Evolutionary conservation across 1,284 basidiomycete genomes (phyloP).

Genomic region (Cystobasidium sp.): DNA sequence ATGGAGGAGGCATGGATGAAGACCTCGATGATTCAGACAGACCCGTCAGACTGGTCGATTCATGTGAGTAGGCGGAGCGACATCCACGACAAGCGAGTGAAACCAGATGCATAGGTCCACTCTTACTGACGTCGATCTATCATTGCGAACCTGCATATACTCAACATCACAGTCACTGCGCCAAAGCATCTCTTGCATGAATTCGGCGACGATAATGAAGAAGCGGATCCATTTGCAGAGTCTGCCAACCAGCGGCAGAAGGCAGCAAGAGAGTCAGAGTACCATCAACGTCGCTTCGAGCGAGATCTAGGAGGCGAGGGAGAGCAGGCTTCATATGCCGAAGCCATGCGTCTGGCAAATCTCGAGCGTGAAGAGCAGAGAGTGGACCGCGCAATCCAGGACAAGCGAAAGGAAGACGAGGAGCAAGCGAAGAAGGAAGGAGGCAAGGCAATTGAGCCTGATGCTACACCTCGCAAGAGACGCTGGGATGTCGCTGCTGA

Average conservation of each 20-base stretch:
- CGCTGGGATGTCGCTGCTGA: constrained; percentile 79
- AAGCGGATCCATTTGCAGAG: constrained; percentile 91
- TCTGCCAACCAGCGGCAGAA: constrained; percentile 91
- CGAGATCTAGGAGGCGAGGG: constrained; percentile 66
- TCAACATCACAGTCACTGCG: constrained; percentile 65
- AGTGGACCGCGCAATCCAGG: constrained; percentile 81
- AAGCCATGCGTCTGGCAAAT: constrained; percentile 89
- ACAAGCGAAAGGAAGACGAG: constrained; percentile 82
- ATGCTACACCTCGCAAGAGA: constrained; percentile 74
- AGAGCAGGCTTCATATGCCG: constrained; percentile 72
- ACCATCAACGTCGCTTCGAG: constrained; percentile 89
- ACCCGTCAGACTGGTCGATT: constrained; percentile 45
- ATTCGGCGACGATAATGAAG: constrained; percentile 84
- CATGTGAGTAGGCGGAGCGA: constrained; percentile 34
- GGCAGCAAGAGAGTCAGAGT: constrained; percentile 90
- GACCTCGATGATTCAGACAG: constrained; percentile 46
- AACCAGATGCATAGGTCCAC: neutral
- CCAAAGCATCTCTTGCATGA: constrained; percentile 94
- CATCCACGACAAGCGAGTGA: neutral
- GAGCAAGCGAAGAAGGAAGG: constrained; percentile 74
- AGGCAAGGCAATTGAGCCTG: constrained; percentile 63
- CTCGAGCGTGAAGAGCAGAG: constrained; percentile 91
- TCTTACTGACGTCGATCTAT: neutral
- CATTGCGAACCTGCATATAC: neutral
- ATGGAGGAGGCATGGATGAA: constrained; percentile 39